phyloP scores from a whole-genome alignment of 306 rosid genomes.

The Arachis hypogaea region DNA sequence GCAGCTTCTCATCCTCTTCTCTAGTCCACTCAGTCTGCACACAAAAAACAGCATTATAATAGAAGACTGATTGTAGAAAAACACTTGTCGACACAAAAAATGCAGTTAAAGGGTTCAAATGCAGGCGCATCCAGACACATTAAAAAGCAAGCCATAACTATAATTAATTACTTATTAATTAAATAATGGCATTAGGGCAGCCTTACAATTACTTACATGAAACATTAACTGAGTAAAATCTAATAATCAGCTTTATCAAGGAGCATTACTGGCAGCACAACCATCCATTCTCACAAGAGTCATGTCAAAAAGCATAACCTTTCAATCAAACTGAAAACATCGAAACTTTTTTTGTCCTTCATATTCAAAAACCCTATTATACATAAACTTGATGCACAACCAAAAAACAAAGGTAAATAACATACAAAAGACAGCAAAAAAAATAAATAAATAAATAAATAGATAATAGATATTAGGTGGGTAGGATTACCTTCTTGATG shows the following conservation, averaged over 20 bases:
- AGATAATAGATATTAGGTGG: background rate
- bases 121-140: background rate
- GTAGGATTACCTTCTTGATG: constrained; percentile 67
- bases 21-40: constrained; percentile 90
- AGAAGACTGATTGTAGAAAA: no score
- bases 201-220: background rate
- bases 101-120: background rate
- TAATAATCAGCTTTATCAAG: background rate
- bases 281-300: background rate
- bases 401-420: background rate
- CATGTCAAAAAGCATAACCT: constrained; percentile 1
- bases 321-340: background rate
- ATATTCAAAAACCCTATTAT: background rate
- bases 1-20: constrained; percentile 93
- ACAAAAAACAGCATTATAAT: no score
- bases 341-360: background rate
- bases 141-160: background rate
- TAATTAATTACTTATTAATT: background rate
- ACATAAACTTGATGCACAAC: background rate
- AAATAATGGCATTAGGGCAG: background rate
- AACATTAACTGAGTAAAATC: background rate
- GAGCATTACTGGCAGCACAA: background rate
- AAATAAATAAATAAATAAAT: background rate
- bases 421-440: background rate
- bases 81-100: background rate